Base-by-base conservation (phyloP, 2,329 filamentous ascomycete species). In the Hymenoscyphus albidus region DNA sequence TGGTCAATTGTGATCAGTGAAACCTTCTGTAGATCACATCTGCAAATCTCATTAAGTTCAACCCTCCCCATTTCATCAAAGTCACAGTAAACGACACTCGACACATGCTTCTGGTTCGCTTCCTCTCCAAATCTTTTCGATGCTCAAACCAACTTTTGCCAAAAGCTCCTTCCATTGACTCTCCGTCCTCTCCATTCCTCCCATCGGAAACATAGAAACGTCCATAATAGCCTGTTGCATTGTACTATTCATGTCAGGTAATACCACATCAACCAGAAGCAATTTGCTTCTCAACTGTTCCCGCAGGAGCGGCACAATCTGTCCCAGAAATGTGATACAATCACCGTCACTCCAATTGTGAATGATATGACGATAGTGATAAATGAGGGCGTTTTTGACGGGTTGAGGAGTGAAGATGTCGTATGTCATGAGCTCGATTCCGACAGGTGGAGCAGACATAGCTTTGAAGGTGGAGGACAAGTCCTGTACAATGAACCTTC, bases 361-460 rank as follows among this genome's bases (percentile, higher is more conserved):
- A 39, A 70, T 61, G 32, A 72, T 69, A 58, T 69, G 69, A 16
- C 68, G 67, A 38, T 65, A 69, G 58, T 71, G 62, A 54, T 71
- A 71, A 14, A 69, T 55, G 55, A 40, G 9, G 9, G 67, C 69
- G 27, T 66, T 57, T 54, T 69, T 70, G 32, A 71, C 64, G 2
- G 67, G 65, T 12, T 71, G 70, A 4, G 70, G 66, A 12, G 55
- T 70, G 57, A 71, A 72, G 51, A 72, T 68, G 56, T 77, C 73
- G 63, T 78, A 70, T 1, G 67, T 62, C 70, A 76, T 72, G 9
- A 70, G 67, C 59, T 73, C 72, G 40, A 78, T 73, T 60, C 74
- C 61, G 13, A 57, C 31, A 32, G 64, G 65, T 13, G 67, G 67
- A 1, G 14, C 38, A 7, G 63, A 38, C 5, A 69, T 62, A 10